phyloP scores from a whole-genome alignment of 805 yeast species.

The Candida incommunis region DNA sequence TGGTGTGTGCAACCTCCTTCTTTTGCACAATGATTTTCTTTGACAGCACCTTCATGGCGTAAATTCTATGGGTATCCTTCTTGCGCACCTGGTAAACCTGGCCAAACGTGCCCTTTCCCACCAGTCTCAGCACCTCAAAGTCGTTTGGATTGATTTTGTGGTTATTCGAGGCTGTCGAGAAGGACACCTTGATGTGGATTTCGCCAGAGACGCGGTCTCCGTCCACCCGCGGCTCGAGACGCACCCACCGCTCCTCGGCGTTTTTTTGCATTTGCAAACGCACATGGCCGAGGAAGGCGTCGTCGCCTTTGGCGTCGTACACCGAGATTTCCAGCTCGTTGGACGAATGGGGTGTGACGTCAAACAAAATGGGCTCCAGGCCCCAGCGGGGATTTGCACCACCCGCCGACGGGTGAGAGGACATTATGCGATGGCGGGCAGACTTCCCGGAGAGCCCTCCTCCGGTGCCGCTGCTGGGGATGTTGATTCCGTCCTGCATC shows the following conservation, averaged over 20 bases:
- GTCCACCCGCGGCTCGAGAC: conserved; percentile 53
- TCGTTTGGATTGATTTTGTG: conserved; percentile 76
- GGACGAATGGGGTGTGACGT: conserved; percentile 62
- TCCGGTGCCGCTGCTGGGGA: conserved; percentile 18
- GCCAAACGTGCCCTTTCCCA: conserved; percentile 97
- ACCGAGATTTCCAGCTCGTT: conserved; percentile 83
- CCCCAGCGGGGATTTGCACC: conserved; percentile 70
- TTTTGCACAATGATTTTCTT: conserved; percentile 92
- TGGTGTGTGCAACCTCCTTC: conserved; percentile 95
- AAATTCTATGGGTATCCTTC: conserved; percentile 76
- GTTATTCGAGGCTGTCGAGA: conserved; percentile 51
- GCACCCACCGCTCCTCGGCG: conserved; percentile 54
- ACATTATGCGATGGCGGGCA: conserved; percentile 5
- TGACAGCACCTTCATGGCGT: conserved; percentile 94
- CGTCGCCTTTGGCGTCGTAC: conserved; percentile 73
- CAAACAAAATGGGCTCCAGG: conserved; percentile 74
- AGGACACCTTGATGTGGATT: conserved; percentile 62
- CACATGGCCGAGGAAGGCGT: conserved; percentile 76
- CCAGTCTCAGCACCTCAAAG: conserved; percentile 76
- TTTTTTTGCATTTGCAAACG: conserved; percentile 37
- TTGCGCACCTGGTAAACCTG: conserved; percentile 94
- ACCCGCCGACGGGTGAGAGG: conserved; percentile 7
- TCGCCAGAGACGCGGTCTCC: conserved; percentile 72
- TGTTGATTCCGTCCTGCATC: conserved; percentile 20
- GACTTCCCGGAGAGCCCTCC: conserved; percentile 5